Evolutionary conservation across 768 basidiomycete species (phyloP), one percentile per base, ranked within the genome.

Genomic region (Cubamyces lactineus): DNA sequence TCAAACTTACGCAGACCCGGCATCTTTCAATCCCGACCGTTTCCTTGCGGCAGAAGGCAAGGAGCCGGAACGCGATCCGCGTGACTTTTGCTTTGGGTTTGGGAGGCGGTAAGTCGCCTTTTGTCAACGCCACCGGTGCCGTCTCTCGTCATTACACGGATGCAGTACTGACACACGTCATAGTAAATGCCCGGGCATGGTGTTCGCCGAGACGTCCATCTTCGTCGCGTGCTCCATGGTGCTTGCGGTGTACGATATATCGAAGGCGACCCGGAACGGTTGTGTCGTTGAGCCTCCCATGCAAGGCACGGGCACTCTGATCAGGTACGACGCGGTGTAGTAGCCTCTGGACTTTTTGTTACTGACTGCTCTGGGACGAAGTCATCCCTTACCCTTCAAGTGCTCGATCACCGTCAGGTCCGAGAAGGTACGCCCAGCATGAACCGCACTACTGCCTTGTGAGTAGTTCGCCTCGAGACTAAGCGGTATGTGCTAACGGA

Each of bases 121-220:
- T 13, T 47, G 3, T 13, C 13, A n/a, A 19, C 26, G 17, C 9
- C 39, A 6, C 43, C 5, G 11, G 12, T 3, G 21, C 26, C 12
- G 17, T 24, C 9, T n/a, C 17, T 48, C 30, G 8, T 26, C 21
- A 16, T n/a, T n/a, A 12, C 34, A 11, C 34, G 34, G 34, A 34
- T 34, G 34, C 34, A 34, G 9, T 11, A 13, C 54, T 56, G 13
- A 54, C 16, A 28, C 9, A 8, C n/a, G 1, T n/a, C 28, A 9
- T 51, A 66, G 67, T 8, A 57, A 48, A 19, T 68, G 67, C 49
- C 67, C 80, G n/a, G 83, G 82, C 39, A 57, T 63, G 42, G 34
- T 53, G 24, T 66, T 84, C 41, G 81, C 78, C 5, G 77, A 81
- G 19, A 72, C 76, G 1, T 78, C 76, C 3, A 56, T 75, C 3